Conservation (phyloP, 176 grass and related monocot species). For the Panicum miliaceum region DNA sequence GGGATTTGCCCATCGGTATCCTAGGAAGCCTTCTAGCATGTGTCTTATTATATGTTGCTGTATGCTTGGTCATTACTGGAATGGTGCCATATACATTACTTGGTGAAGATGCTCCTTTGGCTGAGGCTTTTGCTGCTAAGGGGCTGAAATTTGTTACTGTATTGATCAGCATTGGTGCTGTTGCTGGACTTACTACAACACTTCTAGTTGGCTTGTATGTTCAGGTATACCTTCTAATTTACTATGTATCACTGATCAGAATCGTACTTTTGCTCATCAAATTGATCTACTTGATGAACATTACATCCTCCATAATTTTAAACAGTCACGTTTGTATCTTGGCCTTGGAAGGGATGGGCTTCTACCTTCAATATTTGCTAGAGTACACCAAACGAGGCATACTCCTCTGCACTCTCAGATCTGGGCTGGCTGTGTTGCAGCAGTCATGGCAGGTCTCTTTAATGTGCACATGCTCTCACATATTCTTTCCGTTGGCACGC, state of each 20-base stretch:
- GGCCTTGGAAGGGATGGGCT: slow-evolving; percentile 98
- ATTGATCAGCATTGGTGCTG: slow-evolving; percentile 91
- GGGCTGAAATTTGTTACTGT: slow-evolving; percentile 85
- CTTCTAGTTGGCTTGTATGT: slow-evolving; percentile 98
- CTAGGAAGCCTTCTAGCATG: slow-evolving; percentile 87
- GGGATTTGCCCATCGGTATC: slow-evolving; percentile 89
- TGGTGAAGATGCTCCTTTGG: slow-evolving; percentile 85
- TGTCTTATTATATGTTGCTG: slow-evolving; percentile 80
- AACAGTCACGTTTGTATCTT: slow-evolving; percentile 95
- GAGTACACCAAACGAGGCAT: slow-evolving; percentile 77
- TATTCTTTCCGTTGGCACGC: slow-evolving; percentile 96
- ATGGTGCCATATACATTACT: slow-evolving; percentile 94
- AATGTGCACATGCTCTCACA: slow-evolving; percentile 87
- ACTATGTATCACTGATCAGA: not conserved
- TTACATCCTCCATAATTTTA: slow-evolving; percentile 35
- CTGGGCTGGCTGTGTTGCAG: slow-evolving; percentile 92
- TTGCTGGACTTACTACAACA: slow-evolving; percentile 92
- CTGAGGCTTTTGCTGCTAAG: slow-evolving; percentile 93
- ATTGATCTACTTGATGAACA: slow-evolving; percentile 39
- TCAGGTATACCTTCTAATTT: slow-evolving; percentile 64
- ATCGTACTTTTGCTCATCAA: not conserved
- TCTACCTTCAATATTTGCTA: slow-evolving; percentile 77
- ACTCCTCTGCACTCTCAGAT: slow-evolving; percentile 97
- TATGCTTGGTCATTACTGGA: slow-evolving; percentile 96
- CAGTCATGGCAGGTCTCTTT: slow-evolving; percentile 80